These are phyloP conservation scores for Citrus inodora DNA, from an alignment of 345 rosid species.

Conservation along the genomic window DNA sequence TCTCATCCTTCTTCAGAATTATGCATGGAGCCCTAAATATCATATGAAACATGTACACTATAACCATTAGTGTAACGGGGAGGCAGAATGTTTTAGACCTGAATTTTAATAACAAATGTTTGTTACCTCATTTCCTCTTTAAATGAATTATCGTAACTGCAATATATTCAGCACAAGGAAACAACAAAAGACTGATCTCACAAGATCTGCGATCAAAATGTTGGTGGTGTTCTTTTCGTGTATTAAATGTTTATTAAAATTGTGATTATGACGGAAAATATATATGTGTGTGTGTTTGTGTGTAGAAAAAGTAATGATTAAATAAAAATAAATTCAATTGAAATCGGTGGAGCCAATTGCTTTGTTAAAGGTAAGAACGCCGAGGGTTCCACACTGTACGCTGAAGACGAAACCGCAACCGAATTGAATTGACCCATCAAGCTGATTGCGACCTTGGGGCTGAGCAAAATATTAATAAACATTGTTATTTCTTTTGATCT, in stretches of 20 bases:
- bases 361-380: not conserved
- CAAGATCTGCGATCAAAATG: not conserved
- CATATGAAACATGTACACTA: no score
- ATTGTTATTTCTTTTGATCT: not conserved
- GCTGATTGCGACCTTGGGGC: not conserved
- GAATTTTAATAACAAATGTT: not conserved
- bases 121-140: not conserved
- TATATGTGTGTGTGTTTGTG: no score
- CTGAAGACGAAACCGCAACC: conserved; percentile 25
- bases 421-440: conserved; percentile 16
- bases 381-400: conserved; percentile 18
- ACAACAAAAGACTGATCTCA: not conserved
- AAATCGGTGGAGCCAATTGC: conserved; percentile 12
- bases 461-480: not conserved
- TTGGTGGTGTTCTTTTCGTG: not conserved
- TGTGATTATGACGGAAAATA: conserved; percentile 1
- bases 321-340: not conserved
- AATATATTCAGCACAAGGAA: not conserved
- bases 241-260: conserved; percentile 2
- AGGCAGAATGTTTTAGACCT: not conserved
- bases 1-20: not conserved
- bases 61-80: not conserved
- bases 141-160: not conserved
- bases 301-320: not conserved
- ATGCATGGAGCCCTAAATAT: not conserved